Evolutionary conservation across 2,329 filamentous ascomycete genomes (phyloP).

Genomic region (Paecilomyces sp.): DNA sequence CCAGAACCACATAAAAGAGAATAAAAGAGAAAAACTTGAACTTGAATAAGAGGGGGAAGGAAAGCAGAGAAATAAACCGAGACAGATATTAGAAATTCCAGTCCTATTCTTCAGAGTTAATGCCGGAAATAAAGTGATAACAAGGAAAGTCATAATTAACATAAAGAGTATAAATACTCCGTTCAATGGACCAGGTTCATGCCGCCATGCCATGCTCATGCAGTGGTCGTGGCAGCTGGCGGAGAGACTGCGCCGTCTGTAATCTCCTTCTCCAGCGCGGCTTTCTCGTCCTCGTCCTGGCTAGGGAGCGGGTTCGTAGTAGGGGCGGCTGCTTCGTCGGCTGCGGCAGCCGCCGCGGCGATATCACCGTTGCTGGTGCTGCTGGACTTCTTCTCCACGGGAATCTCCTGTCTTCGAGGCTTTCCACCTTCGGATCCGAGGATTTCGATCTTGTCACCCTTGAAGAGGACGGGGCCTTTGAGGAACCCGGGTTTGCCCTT

Average conservation of each 20-base stretch:
- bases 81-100: too few species aligned
- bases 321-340: not conserved
- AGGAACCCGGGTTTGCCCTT: slow-evolving; percentile 19
- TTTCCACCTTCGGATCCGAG: slow-evolving; percentile 28
- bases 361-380: not conserved
- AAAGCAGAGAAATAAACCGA: too few species aligned
- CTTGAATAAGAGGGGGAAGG: too few species aligned
- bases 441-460: slow-evolving; percentile 24
- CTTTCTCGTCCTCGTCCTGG: not conserved
- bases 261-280: not conserved
- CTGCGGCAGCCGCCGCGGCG: not conserved
- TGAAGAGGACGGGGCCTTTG: slow-evolving; percentile 29
- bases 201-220: not conserved
- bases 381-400: slow-evolving; percentile 11
- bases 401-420: slow-evolving; percentile 18
- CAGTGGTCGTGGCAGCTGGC: not conserved
- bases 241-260: not conserved
- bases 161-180: too few species aligned
- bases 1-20: too few species aligned
- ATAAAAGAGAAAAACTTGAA: too few species aligned
- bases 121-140: too few species aligned
- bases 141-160: too few species aligned
- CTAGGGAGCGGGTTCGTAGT: not conserved
- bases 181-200: too few species aligned
- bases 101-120: too few species aligned